Conservation (phyloP, 805 yeast species). For the Lachancea waltii region DNA sequence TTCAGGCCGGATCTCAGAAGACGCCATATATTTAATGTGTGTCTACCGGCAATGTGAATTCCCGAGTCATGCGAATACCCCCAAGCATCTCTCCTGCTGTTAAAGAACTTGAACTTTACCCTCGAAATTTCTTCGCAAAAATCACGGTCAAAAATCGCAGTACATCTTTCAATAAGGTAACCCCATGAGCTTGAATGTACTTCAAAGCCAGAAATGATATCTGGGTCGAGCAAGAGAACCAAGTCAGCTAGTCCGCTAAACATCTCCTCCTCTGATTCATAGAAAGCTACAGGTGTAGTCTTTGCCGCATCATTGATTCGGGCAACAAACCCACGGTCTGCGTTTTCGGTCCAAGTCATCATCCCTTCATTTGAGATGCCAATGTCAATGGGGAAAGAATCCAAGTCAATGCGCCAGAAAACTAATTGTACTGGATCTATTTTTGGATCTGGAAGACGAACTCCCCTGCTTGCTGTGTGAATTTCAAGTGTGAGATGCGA, state of each 20-base stretch:
- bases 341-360: conserved; percentile 20
- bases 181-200: conserved; percentile 85
- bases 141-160: conserved; percentile 41
- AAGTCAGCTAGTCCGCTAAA: conserved; percentile 47
- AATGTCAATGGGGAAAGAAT: conserved; percentile 31
- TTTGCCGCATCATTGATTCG: conserved; percentile 15
- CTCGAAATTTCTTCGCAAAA: conserved; percentile 57
- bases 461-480: conserved; percentile 50
- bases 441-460: conserved; percentile 56
- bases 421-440: conserved; percentile 53
- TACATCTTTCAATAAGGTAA: conserved; percentile 62
- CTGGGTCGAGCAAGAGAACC: conserved; percentile 72
- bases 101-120: conserved; percentile 41
- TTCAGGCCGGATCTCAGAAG: conserved; percentile 55
- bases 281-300: conserved; percentile 34
- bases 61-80: conserved; percentile 75
- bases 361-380: conserved; percentile 37
- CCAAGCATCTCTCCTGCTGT: conserved; percentile 64
- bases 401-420: conserved; percentile 56
- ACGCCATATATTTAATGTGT: conserved; percentile 82
- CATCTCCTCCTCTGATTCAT: conserved; percentile 53
- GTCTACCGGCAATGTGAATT: conserved; percentile 69
- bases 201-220: conserved; percentile 81
- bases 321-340: conserved; percentile 4
- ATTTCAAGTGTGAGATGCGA: conserved; percentile 62